Percentiles rank a stretch among this genome's conserved stretches.
Conservation (phyloP, 2,329 filamentous ascomycete species). For the Gremmenia infestans region DNA sequence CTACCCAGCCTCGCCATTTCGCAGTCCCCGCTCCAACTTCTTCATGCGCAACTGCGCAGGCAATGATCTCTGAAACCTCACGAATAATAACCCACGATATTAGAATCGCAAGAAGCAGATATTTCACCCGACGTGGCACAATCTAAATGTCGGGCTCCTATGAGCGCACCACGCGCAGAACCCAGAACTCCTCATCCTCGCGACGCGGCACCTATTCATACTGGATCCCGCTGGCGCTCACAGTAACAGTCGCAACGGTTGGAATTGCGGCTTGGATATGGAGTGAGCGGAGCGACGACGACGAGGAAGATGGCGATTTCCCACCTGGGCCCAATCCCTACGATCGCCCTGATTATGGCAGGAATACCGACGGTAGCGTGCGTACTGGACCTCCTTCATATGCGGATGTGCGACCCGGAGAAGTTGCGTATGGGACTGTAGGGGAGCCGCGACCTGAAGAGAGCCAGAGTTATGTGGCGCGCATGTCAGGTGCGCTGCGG, state of each 20-base stretch:
- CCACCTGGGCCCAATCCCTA: slow-evolving; percentile 42
- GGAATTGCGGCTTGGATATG: slow-evolving; percentile 89
- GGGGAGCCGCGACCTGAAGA: slow-evolving; percentile 37
- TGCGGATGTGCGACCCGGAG: slow-evolving; percentile 33
- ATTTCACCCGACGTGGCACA: slow-evolving; percentile 14
- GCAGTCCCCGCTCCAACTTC: not conserved
- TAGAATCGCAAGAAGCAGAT: slow-evolving; percentile 17
- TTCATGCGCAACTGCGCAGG: slow-evolving; percentile 1
- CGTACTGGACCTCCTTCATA: slow-evolving; percentile 37
- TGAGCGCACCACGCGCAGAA: slow-evolving; percentile 34
- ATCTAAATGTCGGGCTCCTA: slow-evolving; percentile 59
- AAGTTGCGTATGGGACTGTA: slow-evolving; percentile 39
- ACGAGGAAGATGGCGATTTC: slow-evolving; percentile 50
- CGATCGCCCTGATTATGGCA: slow-evolving; percentile 25
- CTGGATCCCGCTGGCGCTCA: slow-evolving; percentile 85
- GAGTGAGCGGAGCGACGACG: slow-evolving; percentile 77
- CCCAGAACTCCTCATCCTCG: slow-evolving; percentile 49
- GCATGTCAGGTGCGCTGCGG: slow-evolving; percentile 75
- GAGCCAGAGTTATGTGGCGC: slow-evolving; percentile 60
- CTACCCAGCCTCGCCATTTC: slow-evolving; percentile 13
- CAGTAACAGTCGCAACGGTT: slow-evolving; percentile 80
- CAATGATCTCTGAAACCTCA: slow-evolving; percentile 9
- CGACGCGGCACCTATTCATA: slow-evolving; percentile 65
- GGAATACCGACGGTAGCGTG: slow-evolving; percentile 28
- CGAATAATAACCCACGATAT: slow-evolving; percentile 1